Evolutionary conservation across 2,329 filamentous ascomycete genomes (phyloP).

Genomic region (Neofusicoccum sp.): DNA sequence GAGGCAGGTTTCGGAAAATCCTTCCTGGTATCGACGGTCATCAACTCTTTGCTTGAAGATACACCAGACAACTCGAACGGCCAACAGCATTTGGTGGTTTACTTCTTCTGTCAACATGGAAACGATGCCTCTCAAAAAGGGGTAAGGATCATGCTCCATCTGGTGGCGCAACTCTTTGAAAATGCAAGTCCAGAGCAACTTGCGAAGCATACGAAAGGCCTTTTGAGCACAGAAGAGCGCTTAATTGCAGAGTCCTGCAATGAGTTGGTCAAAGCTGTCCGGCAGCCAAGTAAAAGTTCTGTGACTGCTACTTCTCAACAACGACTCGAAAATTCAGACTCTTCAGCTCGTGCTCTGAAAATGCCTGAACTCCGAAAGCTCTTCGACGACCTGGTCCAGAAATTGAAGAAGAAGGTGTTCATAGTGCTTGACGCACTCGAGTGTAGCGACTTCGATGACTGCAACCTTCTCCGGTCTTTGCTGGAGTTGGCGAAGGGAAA

Average conservation of each 20-base stretch:
- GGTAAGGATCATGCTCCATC: neutral
- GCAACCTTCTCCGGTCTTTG: too few relatives aligned
- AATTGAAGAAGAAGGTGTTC: too few relatives aligned
- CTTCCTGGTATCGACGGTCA: neutral
- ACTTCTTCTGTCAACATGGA: neutral
- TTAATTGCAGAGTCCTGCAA: neutral
- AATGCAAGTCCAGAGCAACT: neutral
- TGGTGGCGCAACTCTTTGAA: neutral
- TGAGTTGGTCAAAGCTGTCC: too few relatives aligned
- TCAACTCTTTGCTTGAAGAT: neutral
- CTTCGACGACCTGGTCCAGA: too few relatives aligned
- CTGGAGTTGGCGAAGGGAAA: neutral
- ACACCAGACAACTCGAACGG: neutral
- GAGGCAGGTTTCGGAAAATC: neutral
- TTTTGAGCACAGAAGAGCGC: neutral
- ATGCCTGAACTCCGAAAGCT: too few relatives aligned
- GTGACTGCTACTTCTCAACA: too few relatives aligned
- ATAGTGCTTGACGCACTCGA: too few relatives aligned
- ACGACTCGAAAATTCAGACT: too few relatives aligned
- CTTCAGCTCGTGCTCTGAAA: too few relatives aligned
- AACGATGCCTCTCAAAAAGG: neutral
- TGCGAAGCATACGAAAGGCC: neutral
- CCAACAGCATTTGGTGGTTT: neutral
- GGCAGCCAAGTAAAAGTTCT: too few relatives aligned
- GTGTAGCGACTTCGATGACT: too few relatives aligned